phyloP scores from a whole-genome alignment of 495 filamentous ascomycete genomes.

The Lophiotrema nucula region DNA sequence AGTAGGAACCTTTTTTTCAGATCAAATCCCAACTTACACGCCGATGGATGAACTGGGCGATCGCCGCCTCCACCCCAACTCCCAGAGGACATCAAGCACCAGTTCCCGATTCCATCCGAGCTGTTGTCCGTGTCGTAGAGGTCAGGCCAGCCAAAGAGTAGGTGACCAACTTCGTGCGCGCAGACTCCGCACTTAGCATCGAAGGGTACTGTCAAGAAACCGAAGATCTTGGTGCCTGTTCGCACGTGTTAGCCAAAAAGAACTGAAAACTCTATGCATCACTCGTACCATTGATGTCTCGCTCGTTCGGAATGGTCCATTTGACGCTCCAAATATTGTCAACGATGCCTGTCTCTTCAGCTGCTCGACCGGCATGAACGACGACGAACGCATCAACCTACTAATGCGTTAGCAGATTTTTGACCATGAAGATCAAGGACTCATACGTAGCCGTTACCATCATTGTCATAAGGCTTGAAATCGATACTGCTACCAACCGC shows the following conservation, averaged over 20 bases:
- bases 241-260: background rate
- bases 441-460: slow-evolving; percentile 24
- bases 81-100: slow-evolving; percentile 22
- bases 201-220: slow-evolving; percentile 21
- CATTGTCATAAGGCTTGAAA: slow-evolving; percentile 20
- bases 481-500: background rate
- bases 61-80: slow-evolving; percentile 18
- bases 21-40: slow-evolving; percentile 3
- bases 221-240: slow-evolving; percentile 14
- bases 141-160: slow-evolving; percentile 25
- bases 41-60: slow-evolving; percentile 18
- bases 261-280: too few relatives aligned
- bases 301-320: slow-evolving; percentile 10
- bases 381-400: slow-evolving; percentile 27
- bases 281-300: slow-evolving; percentile 11
- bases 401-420: background rate
- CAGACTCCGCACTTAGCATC: slow-evolving; percentile 24
- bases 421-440: background rate
- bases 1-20: background rate
- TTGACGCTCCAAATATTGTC: slow-evolving; percentile 23
- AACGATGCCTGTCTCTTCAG: slow-evolving; percentile 4
- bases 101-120: slow-evolving; percentile 15
- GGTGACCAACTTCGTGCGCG: slow-evolving; percentile 17
- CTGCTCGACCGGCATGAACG: slow-evolving; percentile 20
- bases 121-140: slow-evolving; percentile 22